Conservation (phyloP, 176 grass and related monocot species). For the Ensete glaucum region DNA sequence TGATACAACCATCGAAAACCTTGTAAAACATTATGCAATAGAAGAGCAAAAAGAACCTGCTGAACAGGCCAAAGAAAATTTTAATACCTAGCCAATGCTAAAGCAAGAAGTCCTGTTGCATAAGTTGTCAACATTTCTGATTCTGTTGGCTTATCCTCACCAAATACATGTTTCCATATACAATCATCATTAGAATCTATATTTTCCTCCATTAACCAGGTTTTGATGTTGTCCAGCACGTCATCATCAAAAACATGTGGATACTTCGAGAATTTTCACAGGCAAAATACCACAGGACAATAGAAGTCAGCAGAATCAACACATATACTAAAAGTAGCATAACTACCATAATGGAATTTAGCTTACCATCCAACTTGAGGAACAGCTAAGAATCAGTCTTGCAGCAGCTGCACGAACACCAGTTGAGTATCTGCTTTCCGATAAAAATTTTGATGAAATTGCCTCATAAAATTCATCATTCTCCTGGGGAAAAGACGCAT, state of each 20-base stretch:
- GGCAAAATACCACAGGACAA: not conserved
- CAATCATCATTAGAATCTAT: conserved; percentile 30
- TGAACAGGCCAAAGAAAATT: not conserved
- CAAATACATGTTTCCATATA: conserved; percentile 53
- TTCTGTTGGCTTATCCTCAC: conserved; percentile 61
- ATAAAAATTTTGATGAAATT: conserved; percentile 75
- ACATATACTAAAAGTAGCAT: not conserved
- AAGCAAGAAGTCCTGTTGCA: conserved; percentile 72
- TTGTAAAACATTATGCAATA: conserved; percentile 16
- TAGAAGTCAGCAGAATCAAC: not conserved
- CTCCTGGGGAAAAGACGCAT: conserved; percentile 34
- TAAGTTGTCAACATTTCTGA: conserved; percentile 62
- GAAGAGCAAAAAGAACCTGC: not conserved
- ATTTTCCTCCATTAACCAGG: conserved; percentile 55
- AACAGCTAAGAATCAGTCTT: conserved; percentile 66
- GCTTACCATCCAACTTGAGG: conserved; percentile 64
- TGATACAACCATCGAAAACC: conserved; percentile 15
- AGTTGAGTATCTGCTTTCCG: conserved; percentile 42
- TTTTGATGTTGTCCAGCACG: conserved; percentile 71
- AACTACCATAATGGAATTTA: not conserved
- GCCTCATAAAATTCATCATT: conserved; percentile 83
- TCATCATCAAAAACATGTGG: conserved; percentile 71
- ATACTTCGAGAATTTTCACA: conserved; percentile 27
- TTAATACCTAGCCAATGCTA: conserved; percentile 60
- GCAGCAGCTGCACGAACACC: conserved; percentile 52